Evolutionary conservation across 2,329 filamentous ascomycete genomes (phyloP).

Genomic region (Thelonectria blattea): DNA sequence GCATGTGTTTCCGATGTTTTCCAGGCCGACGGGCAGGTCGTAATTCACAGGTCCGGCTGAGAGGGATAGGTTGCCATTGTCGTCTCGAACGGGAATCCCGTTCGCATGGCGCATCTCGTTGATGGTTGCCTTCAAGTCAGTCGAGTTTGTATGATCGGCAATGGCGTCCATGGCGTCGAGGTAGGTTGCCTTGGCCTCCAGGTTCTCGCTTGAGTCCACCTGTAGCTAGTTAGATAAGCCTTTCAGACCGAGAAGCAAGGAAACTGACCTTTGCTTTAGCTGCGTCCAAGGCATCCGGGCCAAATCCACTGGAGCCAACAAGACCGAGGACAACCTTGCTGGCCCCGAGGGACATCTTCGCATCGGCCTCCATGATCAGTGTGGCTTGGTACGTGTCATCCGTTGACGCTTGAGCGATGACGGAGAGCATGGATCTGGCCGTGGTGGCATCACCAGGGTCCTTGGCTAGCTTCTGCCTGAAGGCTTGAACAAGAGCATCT

Average conservation of each 20-base stretch:
- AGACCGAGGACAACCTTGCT: slow-evolving; percentile 42
- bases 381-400: slow-evolving; percentile 44
- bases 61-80: not conserved
- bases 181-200: slow-evolving; percentile 40
- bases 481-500: slow-evolving; percentile 44
- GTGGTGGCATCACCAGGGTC: slow-evolving; percentile 42
- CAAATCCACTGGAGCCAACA: slow-evolving; percentile 29
- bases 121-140: slow-evolving; percentile 38
- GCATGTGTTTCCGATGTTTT: slow-evolving; percentile 97
- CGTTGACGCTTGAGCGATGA: slow-evolving; percentile 43
- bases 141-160: slow-evolving; percentile 41
- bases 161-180: slow-evolving; percentile 46
- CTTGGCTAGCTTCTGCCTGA: slow-evolving; percentile 41
- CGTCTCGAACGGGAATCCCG: slow-evolving; percentile 29
- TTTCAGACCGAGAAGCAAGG: not conserved
- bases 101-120: slow-evolving; percentile 36
- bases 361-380: slow-evolving; percentile 44
- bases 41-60: slow-evolving; percentile 38
- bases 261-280: slow-evolving; percentile 40
- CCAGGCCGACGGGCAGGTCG: slow-evolving; percentile 80
- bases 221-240: slow-evolving; percentile 27
- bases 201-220: slow-evolving; percentile 37
- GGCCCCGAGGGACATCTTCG: slow-evolving; percentile 46
- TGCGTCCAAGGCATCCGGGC: slow-evolving; percentile 34
- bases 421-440: slow-evolving; percentile 43